phyloP scores from a whole-genome alignment of 208 protist species.

The Acanthamoeba divionensis region DNA sequence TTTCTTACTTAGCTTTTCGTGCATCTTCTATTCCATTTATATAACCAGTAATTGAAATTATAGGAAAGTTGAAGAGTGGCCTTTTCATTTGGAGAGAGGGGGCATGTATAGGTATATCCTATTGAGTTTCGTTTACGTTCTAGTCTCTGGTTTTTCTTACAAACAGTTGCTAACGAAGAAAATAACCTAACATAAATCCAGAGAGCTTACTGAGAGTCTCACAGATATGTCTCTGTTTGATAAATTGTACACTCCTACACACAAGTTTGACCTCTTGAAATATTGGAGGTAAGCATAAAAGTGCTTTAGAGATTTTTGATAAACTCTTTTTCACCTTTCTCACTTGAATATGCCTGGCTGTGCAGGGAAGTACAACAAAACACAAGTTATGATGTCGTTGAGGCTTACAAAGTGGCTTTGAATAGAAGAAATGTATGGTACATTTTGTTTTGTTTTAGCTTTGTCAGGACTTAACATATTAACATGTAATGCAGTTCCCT shows the following conservation, averaged over 20 bases:
- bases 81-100: conserved; percentile 46
- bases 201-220: neutral
- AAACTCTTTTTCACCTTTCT: neutral
- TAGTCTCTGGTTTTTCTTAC: neutral
- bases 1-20: too few relatives aligned
- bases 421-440: neutral
- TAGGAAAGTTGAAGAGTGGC: conserved; percentile 63
- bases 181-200: too few relatives aligned
- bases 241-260: conserved; percentile 58
- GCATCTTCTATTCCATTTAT: too few relatives aligned
- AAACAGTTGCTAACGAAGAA: too few relatives aligned
- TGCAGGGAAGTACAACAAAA: neutral
- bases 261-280: conserved; percentile 53
- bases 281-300: conserved; percentile 22
- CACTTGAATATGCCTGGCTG: neutral
- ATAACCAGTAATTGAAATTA: too few relatives aligned
- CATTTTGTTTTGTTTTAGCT: neutral
- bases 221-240: conserved; percentile 57
- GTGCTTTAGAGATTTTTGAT: neutral
- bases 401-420: neutral
- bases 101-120: neutral
- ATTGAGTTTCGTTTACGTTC: neutral
- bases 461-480: neutral
- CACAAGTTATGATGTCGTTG: neutral
- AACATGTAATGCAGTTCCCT: conserved; percentile 11